Base-by-base conservation (phyloP, 345 rosid genomes). In the Salix dunnii region DNA sequence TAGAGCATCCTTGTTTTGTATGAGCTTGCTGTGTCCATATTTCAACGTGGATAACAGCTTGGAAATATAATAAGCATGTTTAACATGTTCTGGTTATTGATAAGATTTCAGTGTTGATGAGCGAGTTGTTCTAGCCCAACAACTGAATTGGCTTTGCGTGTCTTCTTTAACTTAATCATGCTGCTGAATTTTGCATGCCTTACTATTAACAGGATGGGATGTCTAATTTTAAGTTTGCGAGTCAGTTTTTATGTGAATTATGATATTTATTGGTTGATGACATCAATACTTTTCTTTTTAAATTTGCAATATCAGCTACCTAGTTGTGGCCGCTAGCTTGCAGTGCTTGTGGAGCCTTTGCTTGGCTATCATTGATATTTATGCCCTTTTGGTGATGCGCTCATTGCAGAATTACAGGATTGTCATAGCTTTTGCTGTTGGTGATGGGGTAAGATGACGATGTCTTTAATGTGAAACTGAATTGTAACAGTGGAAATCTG, bases 321-420 rank as follows among this genome's bases (percentile, higher is more conserved):
- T 90, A 70, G 96, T 91, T 77, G 94, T 91, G 9, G 94, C 94
- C 77, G 73, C 96, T 76, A 91, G 91, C 73, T 86, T 91, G 85
- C 96, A 91, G 84, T 86, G 86, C 74, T 68, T 88, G 77, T 91
- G 96, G 96, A 91, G 96, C 82, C 82, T 91, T 65, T 82, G 80
- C 12, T 80, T 91, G 48, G 93, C 91, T 25, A 73, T 86, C 62
- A 77, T 83, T 49, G 93, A 89, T 80, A 67, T 89, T 6, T 91
- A 89, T 81, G 93, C 96, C 58, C 75, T 91, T 78, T 48, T 86
- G 82, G 96, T 91, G 88, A 87, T 78, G 84, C 92, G 94, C 68
- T 88, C 90, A 31, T 77, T 91, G 82, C 92, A 90, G 78, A 91
- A 88, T 80, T 74, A 46, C 73, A 86, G 74, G 71, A 72, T 86